A percentile compares a stretch with the other conserved stretches of the same genome.
These are phyloP conservation scores for Taphrina flavorubra DNA, from an alignment of 1,139 yeast species.

Conservation along the genomic window DNA sequence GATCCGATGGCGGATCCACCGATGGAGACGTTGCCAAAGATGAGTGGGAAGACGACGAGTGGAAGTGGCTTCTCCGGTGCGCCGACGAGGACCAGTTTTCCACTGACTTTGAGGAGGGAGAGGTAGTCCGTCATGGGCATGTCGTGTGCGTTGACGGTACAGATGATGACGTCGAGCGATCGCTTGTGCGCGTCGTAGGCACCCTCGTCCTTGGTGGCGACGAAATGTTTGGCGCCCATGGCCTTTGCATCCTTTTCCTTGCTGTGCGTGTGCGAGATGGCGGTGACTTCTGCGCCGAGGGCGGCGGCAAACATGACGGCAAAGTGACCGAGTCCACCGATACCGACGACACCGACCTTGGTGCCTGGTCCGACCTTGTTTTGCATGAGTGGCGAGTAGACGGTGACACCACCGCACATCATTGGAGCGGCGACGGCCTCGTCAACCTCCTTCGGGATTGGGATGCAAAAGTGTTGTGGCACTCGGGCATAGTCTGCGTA, in stretches of 20 bases:
- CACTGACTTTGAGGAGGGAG: constrained; percentile 42
- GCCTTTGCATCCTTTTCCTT: constrained; percentile 57
- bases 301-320: constrained; percentile 61
- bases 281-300: constrained; percentile 60
- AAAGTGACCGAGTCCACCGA: constrained; percentile 66
- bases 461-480: constrained; percentile 61
- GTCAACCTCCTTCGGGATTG: constrained; percentile 62
- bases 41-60: constrained; percentile 41
- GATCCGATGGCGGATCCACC: constrained; percentile 54
- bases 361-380: constrained; percentile 59
- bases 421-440: constrained; percentile 64
- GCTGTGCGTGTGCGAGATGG: constrained; percentile 57
- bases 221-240: constrained; percentile 57
- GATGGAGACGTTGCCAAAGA: constrained; percentile 40
- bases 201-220: constrained; percentile 54
- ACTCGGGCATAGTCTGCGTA: constrained; percentile 65
- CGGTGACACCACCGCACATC: constrained; percentile 72
- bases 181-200: constrained; percentile 57
- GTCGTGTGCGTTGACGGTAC: constrained; percentile 53
- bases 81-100: constrained; percentile 44
- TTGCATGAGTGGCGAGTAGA: constrained; percentile 62
- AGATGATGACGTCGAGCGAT: constrained; percentile 58
- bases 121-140: constrained; percentile 52
- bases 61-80: constrained; percentile 43
- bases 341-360: constrained; percentile 61